phyloP scores from a whole-genome alignment of 2,329 filamentous ascomycete genomes.

The Nannizziopsis arthrosporioides region DNA sequence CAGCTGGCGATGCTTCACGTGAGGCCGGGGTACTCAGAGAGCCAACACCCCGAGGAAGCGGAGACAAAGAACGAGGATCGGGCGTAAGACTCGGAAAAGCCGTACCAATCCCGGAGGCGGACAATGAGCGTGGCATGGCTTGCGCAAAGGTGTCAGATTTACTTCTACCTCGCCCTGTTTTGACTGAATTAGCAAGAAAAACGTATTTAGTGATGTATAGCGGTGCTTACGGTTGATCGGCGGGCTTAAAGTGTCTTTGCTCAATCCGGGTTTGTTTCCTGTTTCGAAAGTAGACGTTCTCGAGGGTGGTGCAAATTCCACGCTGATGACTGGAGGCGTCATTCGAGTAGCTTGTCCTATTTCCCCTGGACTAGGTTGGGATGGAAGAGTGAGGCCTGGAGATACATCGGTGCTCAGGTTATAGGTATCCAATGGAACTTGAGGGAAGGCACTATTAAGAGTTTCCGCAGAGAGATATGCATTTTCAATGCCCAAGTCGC shows the following conservation, averaged over 20 bases:
- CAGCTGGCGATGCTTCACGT: constrained; percentile 35
- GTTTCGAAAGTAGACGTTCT: constrained; percentile 55
- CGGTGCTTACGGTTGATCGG: constrained; percentile 46
- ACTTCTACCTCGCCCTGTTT: constrained; percentile 45
- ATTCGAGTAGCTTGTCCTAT: constrained; percentile 61
- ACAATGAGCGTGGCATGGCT: constrained; percentile 30
- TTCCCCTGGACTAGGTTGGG: constrained; percentile 43
- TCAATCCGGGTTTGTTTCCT: constrained; percentile 46
- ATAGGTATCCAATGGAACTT: constrained; percentile 41
- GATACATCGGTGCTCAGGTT: constrained; percentile 35
- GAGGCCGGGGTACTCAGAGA: constrained; percentile 33
- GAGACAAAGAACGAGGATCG: constrained; percentile 35
- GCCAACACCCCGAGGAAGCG: constrained; percentile 25
- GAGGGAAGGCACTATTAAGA: constrained; percentile 38
- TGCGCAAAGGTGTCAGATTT: constrained; percentile 51
- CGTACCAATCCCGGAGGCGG: constrained; percentile 24
- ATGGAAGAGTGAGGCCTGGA: constrained; percentile 30
- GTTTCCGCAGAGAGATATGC: constrained; percentile 37
- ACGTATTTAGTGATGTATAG: constrained; percentile 11
- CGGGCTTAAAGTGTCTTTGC: constrained; percentile 71
- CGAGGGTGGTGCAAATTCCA: constrained; percentile 74
- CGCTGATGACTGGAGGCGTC: constrained; percentile 88
- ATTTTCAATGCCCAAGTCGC: constrained; percentile 43
- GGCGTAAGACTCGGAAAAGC: constrained; percentile 16
- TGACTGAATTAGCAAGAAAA: constrained; percentile 1